Evolutionary conservation across 129 eudicot species (phyloP).

Genomic region (Artemisia argyi): DNA sequence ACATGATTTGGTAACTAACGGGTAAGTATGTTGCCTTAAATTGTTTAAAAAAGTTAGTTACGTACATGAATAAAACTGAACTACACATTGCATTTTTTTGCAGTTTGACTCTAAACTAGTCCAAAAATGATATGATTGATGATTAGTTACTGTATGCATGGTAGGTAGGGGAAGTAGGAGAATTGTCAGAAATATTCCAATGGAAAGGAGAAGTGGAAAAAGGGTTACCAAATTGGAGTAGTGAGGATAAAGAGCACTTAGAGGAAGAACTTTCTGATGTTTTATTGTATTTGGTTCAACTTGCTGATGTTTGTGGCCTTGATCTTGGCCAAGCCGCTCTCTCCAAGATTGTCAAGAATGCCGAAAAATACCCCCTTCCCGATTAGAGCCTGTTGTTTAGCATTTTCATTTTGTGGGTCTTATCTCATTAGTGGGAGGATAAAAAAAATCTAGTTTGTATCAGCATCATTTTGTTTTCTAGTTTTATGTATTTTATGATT

Average conservation of each 20-base stretch:
- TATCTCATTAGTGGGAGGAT: background rate
- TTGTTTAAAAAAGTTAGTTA: too few species aligned
- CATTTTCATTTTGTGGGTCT: slow-evolving; percentile 7
- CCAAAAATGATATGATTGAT: background rate
- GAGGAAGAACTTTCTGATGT: slow-evolving; percentile 85
- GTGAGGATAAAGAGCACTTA: slow-evolving; percentile 59
- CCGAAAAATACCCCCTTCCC: slow-evolving; percentile 54
- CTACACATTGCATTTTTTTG: too few species aligned
- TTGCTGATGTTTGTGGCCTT: slow-evolving; percentile 88
- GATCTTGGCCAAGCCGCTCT: slow-evolving; percentile 92
- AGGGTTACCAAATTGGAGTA: slow-evolving; percentile 76
- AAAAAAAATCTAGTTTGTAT: background rate
- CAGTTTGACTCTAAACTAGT: too few species aligned
- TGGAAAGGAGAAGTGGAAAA: slow-evolving; percentile 91
- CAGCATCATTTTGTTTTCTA: slow-evolving; percentile 13
- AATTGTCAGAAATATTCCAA: slow-evolving; percentile 75
- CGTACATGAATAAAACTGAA: too few species aligned
- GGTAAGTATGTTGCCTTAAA: too few species aligned
- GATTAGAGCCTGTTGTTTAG: background rate
- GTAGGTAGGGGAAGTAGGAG: slow-evolving; percentile 91
- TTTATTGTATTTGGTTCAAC: slow-evolving; percentile 62
- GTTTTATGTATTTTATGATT: background rate
- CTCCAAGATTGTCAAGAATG: slow-evolving; percentile 69
- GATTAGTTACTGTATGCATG: slow-evolving; percentile 4
- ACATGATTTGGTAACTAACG: too few species aligned